Evolutionary conservation across 805 yeast genomes (phyloP), one percentile per base, ranked within the genome.

Genomic region (Lachancea sp.): DNA sequence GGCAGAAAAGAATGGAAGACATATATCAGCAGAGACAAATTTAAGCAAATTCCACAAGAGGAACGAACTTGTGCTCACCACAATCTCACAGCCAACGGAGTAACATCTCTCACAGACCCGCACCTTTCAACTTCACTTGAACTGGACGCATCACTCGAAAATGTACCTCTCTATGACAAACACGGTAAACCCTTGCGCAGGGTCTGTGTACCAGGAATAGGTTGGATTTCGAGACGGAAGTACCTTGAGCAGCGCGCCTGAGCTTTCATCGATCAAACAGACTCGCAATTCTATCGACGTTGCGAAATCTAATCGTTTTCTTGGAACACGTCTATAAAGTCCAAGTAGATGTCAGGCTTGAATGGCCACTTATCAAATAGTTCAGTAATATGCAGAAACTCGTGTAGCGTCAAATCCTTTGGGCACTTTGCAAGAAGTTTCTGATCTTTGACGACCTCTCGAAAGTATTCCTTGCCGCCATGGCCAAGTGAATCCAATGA

Each of bases 341-440:
- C 72, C 60, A 66, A 59, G 53, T 68, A 58, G 46, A 66, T 60
- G 45, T 67, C 74, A 0, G 95, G 97, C 62, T 82, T 88, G 70
- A 89, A 91, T 0, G 97, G 93, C 98, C 97, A 91, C 12, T 65
- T 56, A 35, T 69, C 72, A 58, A 82, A 87, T 2, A 66, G 69
- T 2, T 74, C 63, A 9, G 79, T 69, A 5, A 90, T 58, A 5
- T 60, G 52, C 5, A 69, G 47, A 48, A 82, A 68, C n/a, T 88
- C 91, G 1, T 74, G 76, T 2, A 67, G 57, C 0, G 79, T 68
- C 38, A 89, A 65, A 3, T 74, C 72, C 13, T 66, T 61, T 1
- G 82, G 74, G 3, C 60, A 58, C 48, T 70, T 76, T 13, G 73
- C 58, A 42, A 77, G 55, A 1, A 82, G 41, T 0, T 66, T 68